Conservation (phyloP, 1,284 basidiomycete genomes). For the Amylostereum chailletii region DNA sequence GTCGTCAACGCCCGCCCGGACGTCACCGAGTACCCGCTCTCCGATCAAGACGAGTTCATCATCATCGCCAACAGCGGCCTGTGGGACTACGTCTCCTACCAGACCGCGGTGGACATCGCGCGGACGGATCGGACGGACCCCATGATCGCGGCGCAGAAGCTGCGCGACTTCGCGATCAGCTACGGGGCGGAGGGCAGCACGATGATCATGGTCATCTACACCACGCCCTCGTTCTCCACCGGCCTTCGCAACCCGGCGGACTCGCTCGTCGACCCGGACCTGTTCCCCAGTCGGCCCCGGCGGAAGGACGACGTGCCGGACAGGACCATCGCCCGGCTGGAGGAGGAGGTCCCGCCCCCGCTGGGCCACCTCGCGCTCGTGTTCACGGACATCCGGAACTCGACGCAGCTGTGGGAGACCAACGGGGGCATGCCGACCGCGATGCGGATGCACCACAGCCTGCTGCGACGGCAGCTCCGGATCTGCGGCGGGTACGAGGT, state of each 20-base stretch:
- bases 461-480: slow-evolving; percentile 82
- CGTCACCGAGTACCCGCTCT: slow-evolving; percentile 62
- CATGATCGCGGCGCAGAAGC: slow-evolving; percentile 95
- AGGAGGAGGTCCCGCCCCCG: slow-evolving; percentile 82
- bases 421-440: slow-evolving; percentile 96
- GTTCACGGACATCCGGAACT: slow-evolving; percentile 98
- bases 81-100: slow-evolving; percentile 93
- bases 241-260: slow-evolving; percentile 39
- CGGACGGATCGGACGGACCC: slow-evolving; percentile 80
- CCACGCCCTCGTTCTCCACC: slow-evolving; percentile 68
- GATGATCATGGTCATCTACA: slow-evolving; percentile 96
- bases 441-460: slow-evolving; percentile 85
- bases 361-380: slow-evolving; percentile 88
- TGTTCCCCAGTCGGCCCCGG: slow-evolving; percentile 22
- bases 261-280: slow-evolving; percentile 33
- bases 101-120: slow-evolving; percentile 96
- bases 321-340: slow-evolving; percentile 50
- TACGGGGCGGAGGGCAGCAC: slow-evolving; percentile 92
- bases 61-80: slow-evolving; percentile 91
- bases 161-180: slow-evolving; percentile 94
- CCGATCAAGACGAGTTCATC: slow-evolving; percentile 91
- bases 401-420: slow-evolving; percentile 95
- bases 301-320: slow-evolving; percentile 43
- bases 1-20: slow-evolving; percentile 88
- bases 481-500: slow-evolving; percentile 97